A percentile compares a stretch with the other conserved stretches of the same genome.
These are phyloP conservation scores for Ceriops decandra DNA, from an alignment of 345 rosid genomes.

Conservation along the genomic window DNA sequence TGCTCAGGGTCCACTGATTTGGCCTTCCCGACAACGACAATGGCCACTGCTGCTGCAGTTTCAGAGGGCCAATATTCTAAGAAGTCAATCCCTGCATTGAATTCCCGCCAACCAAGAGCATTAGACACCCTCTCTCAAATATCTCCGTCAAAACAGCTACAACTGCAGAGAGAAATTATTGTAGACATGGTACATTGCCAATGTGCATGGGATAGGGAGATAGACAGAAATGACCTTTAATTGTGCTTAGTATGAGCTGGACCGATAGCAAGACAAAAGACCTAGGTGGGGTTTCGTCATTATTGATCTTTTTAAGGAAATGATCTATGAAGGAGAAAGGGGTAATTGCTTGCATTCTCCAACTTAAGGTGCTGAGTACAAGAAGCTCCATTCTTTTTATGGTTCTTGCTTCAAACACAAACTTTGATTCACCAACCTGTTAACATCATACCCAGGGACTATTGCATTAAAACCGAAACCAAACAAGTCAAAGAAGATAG, in stretches of 20 bases:
- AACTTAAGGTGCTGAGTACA: constrained; percentile 54
- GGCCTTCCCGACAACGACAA: constrained; percentile 41
- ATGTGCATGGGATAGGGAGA: not conserved
- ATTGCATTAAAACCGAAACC: constrained; percentile 5
- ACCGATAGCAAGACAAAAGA: constrained; percentile 38
- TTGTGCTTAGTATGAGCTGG: constrained; percentile 43
- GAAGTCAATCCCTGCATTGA: constrained; percentile 62
- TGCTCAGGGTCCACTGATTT: constrained; percentile 42
- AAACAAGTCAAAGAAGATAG: not conserved
- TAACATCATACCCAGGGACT: not conserved
- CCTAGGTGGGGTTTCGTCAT: constrained; percentile 32
- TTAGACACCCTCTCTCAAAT: constrained; percentile 22
- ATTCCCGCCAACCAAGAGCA: constrained; percentile 35
- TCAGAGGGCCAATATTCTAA: constrained; percentile 75
- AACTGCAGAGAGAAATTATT: constrained; percentile 18
- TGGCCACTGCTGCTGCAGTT: constrained; percentile 74
- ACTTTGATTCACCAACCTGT: constrained; percentile 55
- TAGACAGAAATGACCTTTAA: constrained; percentile 37
- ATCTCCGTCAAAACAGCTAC: constrained; percentile 21
- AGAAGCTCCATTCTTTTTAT: constrained; percentile 75
- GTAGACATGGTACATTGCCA: constrained; percentile 12
- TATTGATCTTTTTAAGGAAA: constrained; percentile 52
- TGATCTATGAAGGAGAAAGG: constrained; percentile 61
- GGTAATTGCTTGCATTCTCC: constrained; percentile 78
- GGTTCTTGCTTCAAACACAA: constrained; percentile 59